Evolutionary conservation across 257 asterid species (phyloP).

Genomic region (Solanum chiquidenum): DNA sequence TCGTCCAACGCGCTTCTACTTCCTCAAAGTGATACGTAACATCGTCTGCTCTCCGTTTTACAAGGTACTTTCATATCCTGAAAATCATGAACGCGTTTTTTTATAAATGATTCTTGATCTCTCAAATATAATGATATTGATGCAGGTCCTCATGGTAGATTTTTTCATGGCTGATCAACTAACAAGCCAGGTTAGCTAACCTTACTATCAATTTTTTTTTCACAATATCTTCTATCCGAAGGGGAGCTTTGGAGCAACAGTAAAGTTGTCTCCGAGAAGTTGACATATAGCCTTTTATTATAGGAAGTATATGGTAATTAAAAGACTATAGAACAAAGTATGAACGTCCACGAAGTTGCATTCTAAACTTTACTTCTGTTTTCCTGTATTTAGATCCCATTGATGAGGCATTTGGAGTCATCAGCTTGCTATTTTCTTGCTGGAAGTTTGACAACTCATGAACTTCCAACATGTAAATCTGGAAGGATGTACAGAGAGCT

Average conservation of each 20-base stretch:
- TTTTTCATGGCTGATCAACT: constrained; percentile 99
- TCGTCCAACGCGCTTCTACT: constrained; percentile 69
- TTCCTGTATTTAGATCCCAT: constrained; percentile 42
- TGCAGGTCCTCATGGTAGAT: constrained; percentile 79
- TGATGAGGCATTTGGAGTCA: constrained; percentile 88
- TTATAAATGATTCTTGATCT: not conserved
- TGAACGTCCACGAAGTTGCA: not conserved
- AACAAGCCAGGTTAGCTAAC: constrained; percentile 79
- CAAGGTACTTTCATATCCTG: constrained; percentile 35
- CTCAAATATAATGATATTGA: not conserved
- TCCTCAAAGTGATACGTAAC: constrained; percentile 71
- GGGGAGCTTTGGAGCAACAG: not conserved
- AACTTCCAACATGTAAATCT: constrained; percentile 56
- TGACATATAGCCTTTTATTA: not conserved
- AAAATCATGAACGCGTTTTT: not conserved
- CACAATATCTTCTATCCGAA: not conserved
- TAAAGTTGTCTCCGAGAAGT: not conserved
- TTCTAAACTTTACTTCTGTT: not conserved
- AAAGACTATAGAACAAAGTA: not conserved
- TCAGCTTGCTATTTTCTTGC: constrained; percentile 79
- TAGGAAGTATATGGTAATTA: not conserved
- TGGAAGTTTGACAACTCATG: constrained; percentile 57
- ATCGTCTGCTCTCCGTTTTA: constrained; percentile 83
- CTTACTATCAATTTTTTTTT: not conserved
- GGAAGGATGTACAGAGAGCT: constrained; percentile 75